Percentiles rank a stretch among this genome's conserved stretches.
Conservation (phyloP, 1,139 yeast genomes). For the Pichiaceae sp. region DNA sequence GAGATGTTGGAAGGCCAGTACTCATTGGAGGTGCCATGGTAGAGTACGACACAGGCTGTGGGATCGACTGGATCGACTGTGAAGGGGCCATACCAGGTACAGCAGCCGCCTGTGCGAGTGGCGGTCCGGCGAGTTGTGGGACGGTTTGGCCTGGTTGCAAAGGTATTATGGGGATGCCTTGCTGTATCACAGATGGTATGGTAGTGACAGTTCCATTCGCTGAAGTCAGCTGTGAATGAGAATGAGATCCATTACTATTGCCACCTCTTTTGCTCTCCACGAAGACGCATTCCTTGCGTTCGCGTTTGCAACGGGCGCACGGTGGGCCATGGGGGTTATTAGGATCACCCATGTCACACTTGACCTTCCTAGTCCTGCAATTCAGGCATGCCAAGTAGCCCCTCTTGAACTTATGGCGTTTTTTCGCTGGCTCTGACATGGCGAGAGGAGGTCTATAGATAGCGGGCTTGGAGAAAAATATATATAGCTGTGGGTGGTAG, state of each 20-base stretch:
- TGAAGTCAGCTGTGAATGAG: background rate
- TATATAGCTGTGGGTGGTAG: no score
- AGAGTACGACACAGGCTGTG: background rate
- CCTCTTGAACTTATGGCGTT: conserved; percentile 34
- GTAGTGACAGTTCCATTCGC: background rate
- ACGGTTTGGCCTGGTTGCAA: background rate
- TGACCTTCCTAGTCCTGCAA: conserved; percentile 75
- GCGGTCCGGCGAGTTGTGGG: background rate
- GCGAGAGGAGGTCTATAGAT: background rate
- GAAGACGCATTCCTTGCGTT: conserved; percentile 73
- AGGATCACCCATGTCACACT: conserved; percentile 75
- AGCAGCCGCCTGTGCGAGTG: background rate
- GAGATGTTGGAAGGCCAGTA: background rate
- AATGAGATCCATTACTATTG: background rate
- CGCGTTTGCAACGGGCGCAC: conserved; percentile 77
- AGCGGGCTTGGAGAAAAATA: no score
- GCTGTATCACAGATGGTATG: background rate
- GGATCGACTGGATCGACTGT: background rate
- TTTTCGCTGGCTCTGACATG: background rate
- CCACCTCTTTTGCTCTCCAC: conserved; percentile 56
- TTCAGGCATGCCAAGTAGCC: conserved; percentile 78
- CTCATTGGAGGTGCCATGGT: background rate
- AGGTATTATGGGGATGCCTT: background rate
- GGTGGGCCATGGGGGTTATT: conserved; percentile 73
- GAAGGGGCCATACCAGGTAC: background rate